Evolutionary conservation across 768 basidiomycete species (phyloP), one percentile per base, ranked within the genome.

Genomic region (Clitopilus hobsonii): DNA sequence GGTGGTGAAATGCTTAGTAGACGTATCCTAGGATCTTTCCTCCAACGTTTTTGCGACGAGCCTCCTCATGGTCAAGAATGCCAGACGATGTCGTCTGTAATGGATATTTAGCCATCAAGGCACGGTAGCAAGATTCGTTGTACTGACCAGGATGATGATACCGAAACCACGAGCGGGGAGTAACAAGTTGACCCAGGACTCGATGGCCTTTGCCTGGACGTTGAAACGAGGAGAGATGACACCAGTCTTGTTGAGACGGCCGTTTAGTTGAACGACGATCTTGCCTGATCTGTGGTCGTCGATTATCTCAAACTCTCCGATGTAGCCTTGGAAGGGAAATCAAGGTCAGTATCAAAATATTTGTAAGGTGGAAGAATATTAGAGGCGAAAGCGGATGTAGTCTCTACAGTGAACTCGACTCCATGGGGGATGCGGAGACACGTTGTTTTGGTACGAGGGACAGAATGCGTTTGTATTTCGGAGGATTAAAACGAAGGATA

Each of bases 201-300:
- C 92, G 66, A 98, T 97, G 69, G 95, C 88, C 65, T 73, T 86
- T 58, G 91, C 88, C 70, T 94, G 91, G 64, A 98, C 85, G 76
- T 98, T 98, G 84, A 92, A 98, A 53, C 97, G 90, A 41, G 96
- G 95, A n/a, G 95, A 98, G 75, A 98, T 98, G 69, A 99, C 96
- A 64, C 96, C 97, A n/a, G 88, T 89, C 80, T 99, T 99, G 84
- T 99, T 99, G 65, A 99, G 84, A 58, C 94, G 91, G 47, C 97
- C 97, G 68, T 97, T 99, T 55, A 99, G 86, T 76, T 99, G 95
- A 65, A 98, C 84, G 66, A 99, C 95, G 61, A 99, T 93, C 78
- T 98, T 99, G 66, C 94, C 94, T 6, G 93, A 87, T 57, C 96
- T 94, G 74, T 98, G 97, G 78, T 99, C 97, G 67, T 99, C 97